Conservation (phyloP, 108 stramenopile genomes). For the Tribonema minus region DNA sequence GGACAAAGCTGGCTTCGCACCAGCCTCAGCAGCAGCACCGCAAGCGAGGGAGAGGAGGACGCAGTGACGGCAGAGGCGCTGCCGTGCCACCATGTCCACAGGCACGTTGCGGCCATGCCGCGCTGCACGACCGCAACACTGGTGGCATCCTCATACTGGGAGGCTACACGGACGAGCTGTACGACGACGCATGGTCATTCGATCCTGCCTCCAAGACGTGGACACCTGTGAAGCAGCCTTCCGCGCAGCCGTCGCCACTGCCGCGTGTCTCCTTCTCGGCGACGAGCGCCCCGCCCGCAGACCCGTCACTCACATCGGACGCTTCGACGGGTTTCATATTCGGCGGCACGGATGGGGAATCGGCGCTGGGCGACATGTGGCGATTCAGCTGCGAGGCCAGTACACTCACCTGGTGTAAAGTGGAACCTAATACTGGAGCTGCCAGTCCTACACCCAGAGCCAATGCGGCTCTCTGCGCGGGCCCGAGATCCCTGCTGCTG, state of each 20-base stretch:
- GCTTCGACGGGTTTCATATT: background rate
- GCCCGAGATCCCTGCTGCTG: background rate
- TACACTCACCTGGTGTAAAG: background rate
- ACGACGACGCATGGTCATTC: background rate
- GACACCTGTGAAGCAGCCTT: background rate
- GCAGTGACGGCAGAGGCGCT: too few relatives aligned
- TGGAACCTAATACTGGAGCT: too few relatives aligned
- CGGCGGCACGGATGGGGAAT: background rate
- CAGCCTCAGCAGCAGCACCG: too few relatives aligned
- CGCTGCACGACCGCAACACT: background rate
- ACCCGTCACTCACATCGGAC: too few relatives aligned
- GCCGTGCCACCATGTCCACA: too few relatives aligned
- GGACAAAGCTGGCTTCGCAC: too few relatives aligned
- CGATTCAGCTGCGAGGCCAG: background rate
- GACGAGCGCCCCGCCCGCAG: background rate
- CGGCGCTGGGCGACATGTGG: background rate
- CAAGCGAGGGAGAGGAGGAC: too few relatives aligned
- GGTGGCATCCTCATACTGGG: background rate
- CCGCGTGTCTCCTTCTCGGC: background rate
- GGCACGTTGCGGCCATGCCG: background rate
- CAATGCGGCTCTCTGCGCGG: background rate
- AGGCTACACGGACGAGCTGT: background rate
- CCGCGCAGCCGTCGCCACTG: background rate
- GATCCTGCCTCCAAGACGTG: background rate
- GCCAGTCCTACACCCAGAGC: background rate